Percentiles rank a stretch among this genome's conserved stretches.
Conservation (phyloP, 1,284 basidiomycete species). For the Trametes hirsuta region DNA sequence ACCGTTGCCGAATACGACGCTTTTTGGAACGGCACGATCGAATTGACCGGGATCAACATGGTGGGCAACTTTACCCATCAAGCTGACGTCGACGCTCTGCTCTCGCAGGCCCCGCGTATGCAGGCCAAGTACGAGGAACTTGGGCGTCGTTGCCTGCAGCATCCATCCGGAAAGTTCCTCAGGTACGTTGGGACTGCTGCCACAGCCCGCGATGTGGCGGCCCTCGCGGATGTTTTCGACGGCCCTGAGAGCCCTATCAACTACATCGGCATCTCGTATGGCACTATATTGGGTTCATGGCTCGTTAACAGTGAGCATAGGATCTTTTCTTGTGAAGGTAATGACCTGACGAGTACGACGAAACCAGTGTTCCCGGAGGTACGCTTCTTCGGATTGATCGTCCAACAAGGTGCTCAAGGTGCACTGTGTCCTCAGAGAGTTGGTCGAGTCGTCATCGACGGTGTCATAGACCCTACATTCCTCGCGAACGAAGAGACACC, state of each 20-base stretch:
- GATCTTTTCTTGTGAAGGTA: too few relatives aligned
- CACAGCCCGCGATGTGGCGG: constrained; percentile 12
- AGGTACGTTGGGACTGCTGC: constrained; percentile 18
- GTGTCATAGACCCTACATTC: constrained; percentile 8
- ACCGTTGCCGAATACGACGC: constrained; percentile 2
- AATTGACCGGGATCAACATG: constrained; percentile 4
- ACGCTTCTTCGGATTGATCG: neutral
- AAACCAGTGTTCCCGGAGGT: constrained; percentile 7
- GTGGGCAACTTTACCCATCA: constrained; percentile 7
- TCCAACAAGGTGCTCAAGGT: neutral
- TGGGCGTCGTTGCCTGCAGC: neutral
- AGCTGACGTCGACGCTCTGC: constrained; percentile 1
- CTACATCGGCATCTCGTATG: constrained; percentile 9
- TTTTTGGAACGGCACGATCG: constrained; percentile 13
- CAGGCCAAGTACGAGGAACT: constrained; percentile 8
- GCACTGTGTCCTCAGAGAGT: constrained; percentile 12
- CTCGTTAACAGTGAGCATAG: constrained; percentile 12
- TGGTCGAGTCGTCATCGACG: constrained; percentile 22
- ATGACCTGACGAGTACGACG: too few relatives aligned
- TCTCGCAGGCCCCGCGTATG: constrained; percentile 8
- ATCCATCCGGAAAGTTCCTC: constrained; percentile 3
- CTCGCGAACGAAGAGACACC: constrained; percentile 3
- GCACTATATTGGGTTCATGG: constrained; percentile 10
- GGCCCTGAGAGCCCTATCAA: constrained; percentile 9
- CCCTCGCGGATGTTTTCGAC: constrained; percentile 9